A percentile compares a stretch with the other conserved stretches of the same genome.
These are phyloP conservation scores for Monsonia emarginata DNA, from an alignment of 441 rosid species.

Conservation along the genomic window DNA sequence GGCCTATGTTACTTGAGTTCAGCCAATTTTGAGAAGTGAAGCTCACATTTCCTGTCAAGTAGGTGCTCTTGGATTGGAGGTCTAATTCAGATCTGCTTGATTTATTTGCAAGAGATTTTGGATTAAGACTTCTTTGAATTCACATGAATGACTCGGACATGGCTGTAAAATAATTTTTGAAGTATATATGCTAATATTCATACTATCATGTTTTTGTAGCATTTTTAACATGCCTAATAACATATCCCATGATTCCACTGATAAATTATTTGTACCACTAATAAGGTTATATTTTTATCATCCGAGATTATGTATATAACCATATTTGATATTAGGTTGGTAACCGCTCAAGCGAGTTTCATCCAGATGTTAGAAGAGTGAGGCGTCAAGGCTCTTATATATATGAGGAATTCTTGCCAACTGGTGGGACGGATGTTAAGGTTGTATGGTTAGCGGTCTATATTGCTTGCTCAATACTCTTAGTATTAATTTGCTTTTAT, in stretches of 20 bases:
- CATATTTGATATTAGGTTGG: conserved; percentile 50
- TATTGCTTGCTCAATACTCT: background rate
- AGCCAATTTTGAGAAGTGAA: background rate
- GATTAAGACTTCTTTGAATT: background rate
- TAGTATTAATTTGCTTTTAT: background rate
- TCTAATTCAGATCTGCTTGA: background rate
- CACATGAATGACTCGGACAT: background rate
- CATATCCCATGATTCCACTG: background rate
- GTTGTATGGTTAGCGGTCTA: conserved; percentile 26
- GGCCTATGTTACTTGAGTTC: background rate
- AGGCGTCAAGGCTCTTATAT: conserved; percentile 97
- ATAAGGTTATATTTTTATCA: background rate
- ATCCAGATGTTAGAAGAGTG: conserved; percentile 95
- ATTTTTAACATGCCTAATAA: background rate
- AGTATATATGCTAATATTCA: background rate
- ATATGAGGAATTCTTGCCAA: conserved; percentile 98
- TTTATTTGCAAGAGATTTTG: background rate
- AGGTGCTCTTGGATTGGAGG: background rate
- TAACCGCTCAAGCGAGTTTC: conserved; percentile 94
- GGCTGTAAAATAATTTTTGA: background rate
- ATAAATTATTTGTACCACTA: background rate
- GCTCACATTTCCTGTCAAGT: background rate
- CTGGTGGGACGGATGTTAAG: conserved; percentile 99
- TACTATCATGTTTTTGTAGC: background rate
- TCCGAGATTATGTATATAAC: conserved; percentile 1